phyloP scores from a whole-genome alignment of 2,329 filamentous ascomycete species.

The Paracamarosporium sp. region DNA sequence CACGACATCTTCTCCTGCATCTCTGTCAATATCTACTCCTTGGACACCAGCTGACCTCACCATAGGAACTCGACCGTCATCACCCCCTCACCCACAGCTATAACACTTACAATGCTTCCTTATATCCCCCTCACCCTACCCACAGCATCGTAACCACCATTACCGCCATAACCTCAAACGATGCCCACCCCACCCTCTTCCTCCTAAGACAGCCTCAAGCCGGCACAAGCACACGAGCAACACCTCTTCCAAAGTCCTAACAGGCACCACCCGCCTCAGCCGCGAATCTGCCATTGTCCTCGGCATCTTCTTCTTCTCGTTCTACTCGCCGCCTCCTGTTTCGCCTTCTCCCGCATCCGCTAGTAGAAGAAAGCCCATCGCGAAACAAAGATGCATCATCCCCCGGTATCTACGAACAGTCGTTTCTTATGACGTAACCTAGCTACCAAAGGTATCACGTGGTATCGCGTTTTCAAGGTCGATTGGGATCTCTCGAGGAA shows the following conservation, averaged over 20 bases:
- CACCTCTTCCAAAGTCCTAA: not conserved
- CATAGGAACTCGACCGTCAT: not conserved
- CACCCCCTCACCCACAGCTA: not conserved
- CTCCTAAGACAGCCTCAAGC: not conserved
- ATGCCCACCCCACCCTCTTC: not conserved
- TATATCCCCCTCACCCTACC: no score
- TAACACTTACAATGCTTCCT: not conserved
- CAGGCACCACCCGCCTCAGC: conserved; percentile 11
- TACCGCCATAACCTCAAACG: no score
- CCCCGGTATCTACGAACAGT: not conserved
- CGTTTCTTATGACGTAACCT: not conserved
- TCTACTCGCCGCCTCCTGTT: not conserved
- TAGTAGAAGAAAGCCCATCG: not conserved
- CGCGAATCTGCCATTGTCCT: conserved; percentile 19
- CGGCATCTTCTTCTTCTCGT: conserved; percentile 8
- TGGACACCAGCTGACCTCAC: not conserved
- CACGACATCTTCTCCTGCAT: not conserved
- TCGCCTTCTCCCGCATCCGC: not conserved
- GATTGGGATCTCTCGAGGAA: not conserved
- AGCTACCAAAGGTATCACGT: not conserved
- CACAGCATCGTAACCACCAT: no score
- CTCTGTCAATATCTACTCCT: not conserved
- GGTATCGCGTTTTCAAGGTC: not conserved
- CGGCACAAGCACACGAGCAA: not conserved
- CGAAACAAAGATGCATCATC: not conserved